Percentiles rank a stretch among this genome's conserved stretches.
Conservation (phyloP, 495 filamentous ascomycete species). For the Polyplosphaeria fusca region DNA sequence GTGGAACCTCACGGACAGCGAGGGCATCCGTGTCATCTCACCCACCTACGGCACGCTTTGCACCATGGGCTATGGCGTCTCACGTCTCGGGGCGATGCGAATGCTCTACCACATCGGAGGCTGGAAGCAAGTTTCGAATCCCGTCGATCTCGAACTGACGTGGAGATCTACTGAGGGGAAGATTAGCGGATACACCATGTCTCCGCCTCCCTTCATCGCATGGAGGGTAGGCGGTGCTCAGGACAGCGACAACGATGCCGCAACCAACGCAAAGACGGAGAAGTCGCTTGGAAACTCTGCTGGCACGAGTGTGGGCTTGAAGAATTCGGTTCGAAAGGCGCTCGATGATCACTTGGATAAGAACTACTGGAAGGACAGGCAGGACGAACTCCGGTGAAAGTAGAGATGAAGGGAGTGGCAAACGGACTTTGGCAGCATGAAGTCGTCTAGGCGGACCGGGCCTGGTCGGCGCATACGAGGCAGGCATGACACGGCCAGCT, state of each 20-base stretch:
- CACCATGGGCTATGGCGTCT: slow-evolving; percentile 17
- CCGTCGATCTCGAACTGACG: slow-evolving; percentile 21
- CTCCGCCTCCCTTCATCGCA: slow-evolving; percentile 9
- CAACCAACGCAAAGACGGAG: neutral
- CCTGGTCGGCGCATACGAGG: too few relatives aligned
- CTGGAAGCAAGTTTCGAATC: slow-evolving; percentile 6
- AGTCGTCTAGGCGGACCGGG: too few relatives aligned
- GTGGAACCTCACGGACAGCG: slow-evolving; percentile 12
- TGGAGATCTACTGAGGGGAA: slow-evolving; percentile 7
- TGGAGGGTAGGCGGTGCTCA: slow-evolving; percentile 12
- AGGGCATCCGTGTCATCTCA: slow-evolving; percentile 13
- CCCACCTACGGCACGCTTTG: slow-evolving; percentile 20
- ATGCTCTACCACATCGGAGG: slow-evolving; percentile 29
- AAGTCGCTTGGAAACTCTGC: neutral
- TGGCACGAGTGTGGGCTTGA: slow-evolving; percentile 14
- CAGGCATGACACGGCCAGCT: too few relatives aligned
- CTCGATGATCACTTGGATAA: slow-evolving; percentile 12
- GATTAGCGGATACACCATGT: slow-evolving; percentile 24
- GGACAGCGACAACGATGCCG: slow-evolving; percentile 24
- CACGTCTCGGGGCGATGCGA: slow-evolving; percentile 23
- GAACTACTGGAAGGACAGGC: slow-evolving; percentile 26
- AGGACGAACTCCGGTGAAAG: neutral
- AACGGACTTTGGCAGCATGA: too few relatives aligned
- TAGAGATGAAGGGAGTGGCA: too few relatives aligned
- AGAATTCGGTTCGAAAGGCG: slow-evolving; percentile 18